A percentile compares a stretch with the other conserved stretches of the same genome.
These are phyloP conservation scores for Aspergillus flavus DNA, from an alignment of 2,329 filamentous ascomycete species.

Conservation along the genomic window DNA sequence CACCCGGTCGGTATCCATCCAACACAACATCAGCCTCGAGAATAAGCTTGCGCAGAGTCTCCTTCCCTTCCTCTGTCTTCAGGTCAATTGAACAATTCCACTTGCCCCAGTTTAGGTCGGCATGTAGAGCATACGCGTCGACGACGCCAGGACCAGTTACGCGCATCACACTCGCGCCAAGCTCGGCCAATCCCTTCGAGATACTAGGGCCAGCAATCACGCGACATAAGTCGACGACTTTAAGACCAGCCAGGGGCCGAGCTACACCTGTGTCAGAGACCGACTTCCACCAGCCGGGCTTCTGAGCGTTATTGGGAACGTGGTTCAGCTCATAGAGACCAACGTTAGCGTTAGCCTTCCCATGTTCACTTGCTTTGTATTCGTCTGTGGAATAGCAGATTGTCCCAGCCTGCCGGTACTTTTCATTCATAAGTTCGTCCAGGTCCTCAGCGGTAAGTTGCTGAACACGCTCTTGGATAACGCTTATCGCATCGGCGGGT, in stretches of 20 bases:
- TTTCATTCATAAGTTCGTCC: constrained; percentile 11
- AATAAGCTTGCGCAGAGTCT: constrained; percentile 62
- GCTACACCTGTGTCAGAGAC: background rate
- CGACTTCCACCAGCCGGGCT: background rate
- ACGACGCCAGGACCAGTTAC: constrained; percentile 68
- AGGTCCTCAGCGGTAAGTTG: constrained; percentile 2
- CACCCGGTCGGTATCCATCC: constrained; percentile 71
- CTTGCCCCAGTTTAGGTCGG: constrained; percentile 74
- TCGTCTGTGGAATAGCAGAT: constrained; percentile 11
- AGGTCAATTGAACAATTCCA: constrained; percentile 67
- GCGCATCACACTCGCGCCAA: constrained; percentile 74
- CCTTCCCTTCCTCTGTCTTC: constrained; percentile 56
- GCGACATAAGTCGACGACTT: constrained; percentile 73
- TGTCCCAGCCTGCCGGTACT: constrained; percentile 11
- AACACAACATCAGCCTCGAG: constrained; percentile 67
- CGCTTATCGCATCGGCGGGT: background rate
- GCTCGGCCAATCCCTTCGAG: constrained; percentile 70
- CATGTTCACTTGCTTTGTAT: constrained; percentile 13
- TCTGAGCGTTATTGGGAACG: background rate
- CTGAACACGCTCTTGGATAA: background rate
- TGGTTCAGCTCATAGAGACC: constrained; percentile 11
- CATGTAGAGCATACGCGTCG: constrained; percentile 73
- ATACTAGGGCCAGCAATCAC: constrained; percentile 77
- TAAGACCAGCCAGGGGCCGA: constrained; percentile 59
- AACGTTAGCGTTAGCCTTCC: background rate